A percentile compares a stretch with the other conserved stretches of the same genome.
Conservation (phyloP, 352 stramenopile genomes). For the Phytophthora sansomeana region DNA sequence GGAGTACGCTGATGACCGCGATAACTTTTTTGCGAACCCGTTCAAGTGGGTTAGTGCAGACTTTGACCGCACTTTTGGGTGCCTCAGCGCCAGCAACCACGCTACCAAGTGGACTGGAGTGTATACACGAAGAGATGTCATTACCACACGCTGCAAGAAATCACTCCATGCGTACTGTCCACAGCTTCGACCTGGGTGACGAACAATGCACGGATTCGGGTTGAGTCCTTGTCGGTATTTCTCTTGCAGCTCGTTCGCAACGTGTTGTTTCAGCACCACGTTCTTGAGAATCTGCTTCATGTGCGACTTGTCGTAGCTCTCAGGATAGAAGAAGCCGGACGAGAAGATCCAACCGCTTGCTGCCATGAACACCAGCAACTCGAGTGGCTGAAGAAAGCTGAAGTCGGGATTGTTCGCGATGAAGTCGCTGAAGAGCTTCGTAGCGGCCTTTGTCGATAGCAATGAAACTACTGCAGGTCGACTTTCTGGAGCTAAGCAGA, state of each 20-base stretch:
- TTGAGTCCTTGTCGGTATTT: conserved; percentile 56
- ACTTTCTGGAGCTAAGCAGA: conserved; percentile 45
- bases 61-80: conserved; percentile 47
- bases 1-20: conserved; percentile 61
- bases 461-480: conserved; percentile 59
- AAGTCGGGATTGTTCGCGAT: conserved; percentile 45
- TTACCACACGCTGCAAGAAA: conserved; percentile 51
- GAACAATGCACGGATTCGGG: conserved; percentile 52
- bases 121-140: conserved; percentile 56
- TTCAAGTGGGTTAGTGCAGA: conserved; percentile 34
- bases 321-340: conserved; percentile 64
- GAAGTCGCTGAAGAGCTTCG: conserved; percentile 39
- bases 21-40: conserved; percentile 44
- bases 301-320: conserved; percentile 64
- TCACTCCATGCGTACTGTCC: conserved; percentile 47
- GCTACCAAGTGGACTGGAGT: conserved; percentile 62
- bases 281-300: conserved; percentile 71
- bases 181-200: conserved; percentile 52
- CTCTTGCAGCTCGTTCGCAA: conserved; percentile 45
- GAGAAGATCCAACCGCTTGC: conserved; percentile 68
- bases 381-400: conserved; percentile 39
- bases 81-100: conserved; percentile 55
- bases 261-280: conserved; percentile 47
- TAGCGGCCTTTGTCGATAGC: conserved; percentile 57
- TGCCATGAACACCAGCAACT: conserved; percentile 61